Evolutionary conservation across 768 basidiomycete species (phyloP), one percentile per base, ranked within the genome.

Genomic region (Thelephora ganbajun): DNA sequence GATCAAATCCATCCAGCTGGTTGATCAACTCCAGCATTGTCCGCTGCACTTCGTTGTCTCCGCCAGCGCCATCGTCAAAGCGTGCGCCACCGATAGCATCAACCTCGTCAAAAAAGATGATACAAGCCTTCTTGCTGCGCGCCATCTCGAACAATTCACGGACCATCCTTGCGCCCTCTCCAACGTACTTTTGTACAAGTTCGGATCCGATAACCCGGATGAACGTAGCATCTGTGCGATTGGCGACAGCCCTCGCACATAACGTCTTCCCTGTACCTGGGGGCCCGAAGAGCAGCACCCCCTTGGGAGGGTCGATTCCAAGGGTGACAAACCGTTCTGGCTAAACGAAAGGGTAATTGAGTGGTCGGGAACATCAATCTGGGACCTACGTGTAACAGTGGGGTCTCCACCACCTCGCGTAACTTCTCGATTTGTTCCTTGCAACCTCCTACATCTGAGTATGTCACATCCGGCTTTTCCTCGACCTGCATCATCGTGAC

Each of bases 401-500:
- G 96, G 1, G 89, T 87, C 66, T 98, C 96, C 16, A 99, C 96
- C 18, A 99, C 96, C 67, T 99, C 96, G 37, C 94, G 76, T 41
- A 99, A 73, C 68, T 98, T 98, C 72, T 99, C 96, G 54, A 98
- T 98, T 65, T 98, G 96, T 61, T 98, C 96, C 67, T 98, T 98
- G 67, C 96, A 98, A 4, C 96, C 96, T 51, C 96, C 96, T 48
- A 99, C 76, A 59, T 98, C 96, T 2, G 91, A 92, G 61, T 98
- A 98, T 2, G 94, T 97, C 35, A 97, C 91, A 56, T 96, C 92
- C 0, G 94, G 93, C 63, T 96, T 93, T 68, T 97, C 94, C 62
- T 97, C 94, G 18, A 97, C 94, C 66, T 94, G 90, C 96, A 99
- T 99, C 94, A 98, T 97, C 11, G 96, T 98, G 1, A 99, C 96